phyloP scores from a whole-genome alignment of 805 yeast species.

The Cyberlindnera samutprakarnensis region DNA sequence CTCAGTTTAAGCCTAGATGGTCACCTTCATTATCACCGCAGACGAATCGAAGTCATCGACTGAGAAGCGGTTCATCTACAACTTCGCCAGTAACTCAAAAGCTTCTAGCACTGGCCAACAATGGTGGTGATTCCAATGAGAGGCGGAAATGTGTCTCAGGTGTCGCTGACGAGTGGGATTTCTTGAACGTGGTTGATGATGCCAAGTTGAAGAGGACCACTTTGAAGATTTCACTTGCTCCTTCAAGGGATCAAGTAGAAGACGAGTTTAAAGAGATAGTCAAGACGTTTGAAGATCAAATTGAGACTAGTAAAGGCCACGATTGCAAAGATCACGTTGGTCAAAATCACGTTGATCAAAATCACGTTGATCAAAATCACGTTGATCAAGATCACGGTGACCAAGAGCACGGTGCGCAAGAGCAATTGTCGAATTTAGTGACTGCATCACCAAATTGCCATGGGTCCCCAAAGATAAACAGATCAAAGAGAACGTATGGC shows the following conservation, averaged over 20 bases:
- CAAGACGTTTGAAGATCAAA: no score
- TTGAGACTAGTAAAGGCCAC: no score
- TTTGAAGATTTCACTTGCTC: slow-evolving; percentile 2
- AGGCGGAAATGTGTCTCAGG: not conserved
- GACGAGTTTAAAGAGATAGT: no score
- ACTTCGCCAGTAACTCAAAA: not conserved
- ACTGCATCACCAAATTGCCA: no score
- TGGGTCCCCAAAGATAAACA: slow-evolving; percentile 5
- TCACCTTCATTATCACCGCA: slow-evolving; percentile 8
- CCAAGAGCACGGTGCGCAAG: no score
- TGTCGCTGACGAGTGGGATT: slow-evolving; percentile 2
- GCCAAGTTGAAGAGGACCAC: slow-evolving; percentile 2
- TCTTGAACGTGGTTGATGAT: slow-evolving; percentile 1
- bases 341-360: no score
- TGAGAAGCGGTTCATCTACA: not conserved
- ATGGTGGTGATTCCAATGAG: no score
- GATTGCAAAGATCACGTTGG: no score
- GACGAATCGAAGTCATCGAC: not conserved
- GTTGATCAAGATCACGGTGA: no score
- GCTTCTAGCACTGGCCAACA: not conserved
- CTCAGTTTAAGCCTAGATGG: slow-evolving; percentile 20
- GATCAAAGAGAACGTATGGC: slow-evolving; percentile 23
- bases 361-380: no score
- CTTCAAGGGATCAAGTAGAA: slow-evolving; percentile 7
- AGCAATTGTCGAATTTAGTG: no score